Evolutionary conservation across 2,329 filamentous ascomycete species (phyloP).

Genomic region (Ascosphaera acerosa): DNA sequence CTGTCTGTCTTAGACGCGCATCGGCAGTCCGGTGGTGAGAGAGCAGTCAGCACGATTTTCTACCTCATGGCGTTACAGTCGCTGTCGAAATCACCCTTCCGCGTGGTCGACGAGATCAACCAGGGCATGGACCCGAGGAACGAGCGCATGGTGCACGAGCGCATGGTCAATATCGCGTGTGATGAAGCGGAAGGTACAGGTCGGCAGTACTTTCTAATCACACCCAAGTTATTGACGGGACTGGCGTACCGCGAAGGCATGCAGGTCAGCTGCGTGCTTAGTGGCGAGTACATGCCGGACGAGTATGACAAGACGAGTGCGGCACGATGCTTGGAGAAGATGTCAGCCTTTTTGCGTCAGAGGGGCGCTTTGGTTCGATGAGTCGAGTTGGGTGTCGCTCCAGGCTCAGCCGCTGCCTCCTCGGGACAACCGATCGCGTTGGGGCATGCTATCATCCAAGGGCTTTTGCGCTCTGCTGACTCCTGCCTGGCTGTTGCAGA

Average conservation of each 20-base stretch:
- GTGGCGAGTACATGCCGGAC: constrained; percentile 38
- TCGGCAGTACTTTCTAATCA: constrained; percentile 82
- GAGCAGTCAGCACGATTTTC: constrained; percentile 91
- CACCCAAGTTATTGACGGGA: constrained; percentile 71
- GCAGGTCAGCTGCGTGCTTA: constrained; percentile 82
- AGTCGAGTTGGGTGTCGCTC: constrained; percentile 4
- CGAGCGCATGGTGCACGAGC: constrained; percentile 91
- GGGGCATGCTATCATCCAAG: too few relatives aligned
- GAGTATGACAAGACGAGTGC: constrained; percentile 17
- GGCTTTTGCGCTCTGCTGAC: too few relatives aligned
- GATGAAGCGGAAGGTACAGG: constrained; percentile 24
- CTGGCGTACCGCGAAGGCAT: constrained; percentile 74
- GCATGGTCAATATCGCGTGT: constrained; percentile 95
- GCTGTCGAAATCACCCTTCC: constrained; percentile 81
- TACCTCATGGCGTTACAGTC: constrained; percentile 96
- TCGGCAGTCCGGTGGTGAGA: constrained; percentile 86
- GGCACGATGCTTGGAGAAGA: constrained; percentile 12
- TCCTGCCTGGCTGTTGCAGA: too few relatives aligned
- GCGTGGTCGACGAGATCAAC: constrained; percentile 97
- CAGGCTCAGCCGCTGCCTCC: background rate
- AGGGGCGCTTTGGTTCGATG: constrained; percentile 4
- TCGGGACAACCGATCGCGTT: background rate
- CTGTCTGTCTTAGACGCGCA: constrained; percentile 72
- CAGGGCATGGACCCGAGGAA: constrained; percentile 98
- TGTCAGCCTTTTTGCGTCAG: constrained; percentile 10